phyloP scores from a whole-genome alignment of 495 filamentous ascomycete species.

The Hypoxylon lienhwacheense region DNA sequence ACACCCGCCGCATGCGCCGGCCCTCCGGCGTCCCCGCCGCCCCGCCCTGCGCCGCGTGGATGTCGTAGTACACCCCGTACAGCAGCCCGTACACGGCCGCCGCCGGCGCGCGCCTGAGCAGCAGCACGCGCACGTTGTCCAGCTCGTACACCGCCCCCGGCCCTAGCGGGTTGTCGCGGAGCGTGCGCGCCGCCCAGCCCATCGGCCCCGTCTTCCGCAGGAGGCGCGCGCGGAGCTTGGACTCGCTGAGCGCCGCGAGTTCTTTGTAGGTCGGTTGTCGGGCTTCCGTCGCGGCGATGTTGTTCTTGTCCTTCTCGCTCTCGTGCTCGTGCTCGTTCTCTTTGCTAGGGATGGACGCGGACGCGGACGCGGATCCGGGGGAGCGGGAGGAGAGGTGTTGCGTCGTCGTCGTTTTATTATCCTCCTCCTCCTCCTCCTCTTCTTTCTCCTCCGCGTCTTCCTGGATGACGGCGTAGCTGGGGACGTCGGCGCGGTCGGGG shows the following conservation, averaged over 20 bases:
- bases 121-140: constrained; percentile 61
- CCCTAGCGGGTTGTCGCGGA: constrained; percentile 68
- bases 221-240: constrained; percentile 56
- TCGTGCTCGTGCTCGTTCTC: constrained; percentile 52
- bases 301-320: constrained; percentile 49
- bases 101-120: constrained; percentile 65
- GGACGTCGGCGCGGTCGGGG: constrained; percentile 47
- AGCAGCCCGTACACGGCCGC: constrained; percentile 56
- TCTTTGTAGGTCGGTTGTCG: constrained; percentile 57
- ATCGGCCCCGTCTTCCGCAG: constrained; percentile 60
- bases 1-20: constrained; percentile 62
- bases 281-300: constrained; percentile 45
- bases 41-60: constrained; percentile 68
- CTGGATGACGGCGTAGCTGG: constrained; percentile 43
- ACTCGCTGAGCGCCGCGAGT: constrained; percentile 54
- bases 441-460: constrained; percentile 30
- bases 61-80: constrained; percentile 73
- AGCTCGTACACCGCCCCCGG: constrained; percentile 67
- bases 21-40: constrained; percentile 67
- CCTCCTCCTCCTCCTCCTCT: too few relatives aligned
- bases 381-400: constrained; percentile 14
- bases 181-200: constrained; percentile 72
- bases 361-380: constrained; percentile 16
- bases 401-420: too few relatives aligned
- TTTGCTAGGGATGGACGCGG: constrained; percentile 1